These are phyloP conservation scores for Nitzschia sp. DNA, from an alignment of 108 stramenopile species.

Conservation along the genomic window DNA sequence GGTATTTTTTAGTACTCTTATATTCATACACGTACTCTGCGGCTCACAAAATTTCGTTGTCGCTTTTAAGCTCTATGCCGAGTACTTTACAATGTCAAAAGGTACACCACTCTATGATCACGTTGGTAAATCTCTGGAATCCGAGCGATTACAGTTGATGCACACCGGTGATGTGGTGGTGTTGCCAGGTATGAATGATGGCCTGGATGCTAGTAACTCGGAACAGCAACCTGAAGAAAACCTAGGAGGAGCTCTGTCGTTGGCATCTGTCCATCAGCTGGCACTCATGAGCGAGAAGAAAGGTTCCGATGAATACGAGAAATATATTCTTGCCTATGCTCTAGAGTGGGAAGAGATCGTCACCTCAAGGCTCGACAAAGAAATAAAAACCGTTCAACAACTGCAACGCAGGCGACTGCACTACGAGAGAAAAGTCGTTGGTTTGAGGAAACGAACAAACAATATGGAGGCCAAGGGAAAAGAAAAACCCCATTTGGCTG, in stretches of 20 bases:
- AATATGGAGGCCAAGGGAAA: constrained; percentile 27
- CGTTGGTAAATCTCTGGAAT: constrained; percentile 20
- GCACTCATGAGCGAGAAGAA: not conserved
- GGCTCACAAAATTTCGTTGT: not conserved
- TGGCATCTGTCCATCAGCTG: constrained; percentile 4
- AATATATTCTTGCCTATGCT: constrained; percentile 23
- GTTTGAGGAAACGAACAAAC: constrained; percentile 28
- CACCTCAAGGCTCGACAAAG: constrained; percentile 22
- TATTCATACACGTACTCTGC: not conserved
- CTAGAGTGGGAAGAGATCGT: constrained; percentile 36
- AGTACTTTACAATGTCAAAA: constrained; percentile 12
- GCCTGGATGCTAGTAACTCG: no score
- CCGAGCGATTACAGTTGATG: constrained; percentile 4
- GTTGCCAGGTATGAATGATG: not conserved
- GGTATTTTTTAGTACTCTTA: not conserved
- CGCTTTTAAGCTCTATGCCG: constrained; percentile 12
- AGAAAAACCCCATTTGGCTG: not conserved
- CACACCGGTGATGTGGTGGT: not conserved
- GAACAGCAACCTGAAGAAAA: not conserved
- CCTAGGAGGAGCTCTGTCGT: not conserved
- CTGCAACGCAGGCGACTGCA: constrained; percentile 16
- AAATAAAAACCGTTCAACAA: constrained; percentile 16
- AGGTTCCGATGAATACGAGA: constrained; percentile 13
- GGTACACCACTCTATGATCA: constrained; percentile 22
- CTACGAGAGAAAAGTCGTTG: constrained; percentile 35